These are phyloP conservation scores for Orbilia quercus DNA, from an alignment of 2,329 filamentous ascomycete species.

Conservation along the genomic window DNA sequence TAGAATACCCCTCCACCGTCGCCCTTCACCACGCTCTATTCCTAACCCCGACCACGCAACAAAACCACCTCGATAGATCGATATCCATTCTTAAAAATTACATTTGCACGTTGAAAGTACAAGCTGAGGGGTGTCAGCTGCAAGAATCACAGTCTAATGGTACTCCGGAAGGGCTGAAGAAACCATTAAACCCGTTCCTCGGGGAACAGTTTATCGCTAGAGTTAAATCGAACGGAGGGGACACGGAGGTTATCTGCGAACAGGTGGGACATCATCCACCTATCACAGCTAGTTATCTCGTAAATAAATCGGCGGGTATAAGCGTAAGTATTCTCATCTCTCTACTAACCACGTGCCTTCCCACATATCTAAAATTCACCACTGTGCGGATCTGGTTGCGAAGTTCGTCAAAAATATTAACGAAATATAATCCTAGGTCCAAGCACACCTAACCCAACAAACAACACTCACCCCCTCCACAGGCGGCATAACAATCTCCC, in stretches of 20 bases:
- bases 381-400: too few species aligned
- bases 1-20: constrained; percentile 24
- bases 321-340: constrained; percentile 3
- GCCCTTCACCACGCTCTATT: constrained; percentile 29
- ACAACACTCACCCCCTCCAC: constrained; percentile 17
- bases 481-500: constrained; percentile 19
- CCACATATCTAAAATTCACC: too few species aligned
- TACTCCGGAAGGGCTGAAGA: not conserved
- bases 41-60: constrained; percentile 18
- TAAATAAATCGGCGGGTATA: constrained; percentile 12
- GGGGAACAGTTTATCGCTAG: constrained; percentile 25
- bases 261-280: constrained; percentile 34
- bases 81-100: constrained; percentile 39
- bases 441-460: constrained; percentile 20
- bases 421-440: not conserved
- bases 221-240: not conserved
- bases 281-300: constrained; percentile 22
- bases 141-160: not conserved
- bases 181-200: constrained; percentile 32
- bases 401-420: too few species aligned
- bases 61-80: constrained; percentile 4
- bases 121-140: constrained; percentile 4
- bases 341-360: too few species aligned
- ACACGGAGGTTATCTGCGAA: constrained; percentile 9
- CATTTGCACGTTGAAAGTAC: constrained; percentile 13